A percentile compares a stretch with the other conserved stretches of the same genome.
phyloP scores from a whole-genome alignment of 257 asterid genomes.

The Capsicum rhomboideum region DNA sequence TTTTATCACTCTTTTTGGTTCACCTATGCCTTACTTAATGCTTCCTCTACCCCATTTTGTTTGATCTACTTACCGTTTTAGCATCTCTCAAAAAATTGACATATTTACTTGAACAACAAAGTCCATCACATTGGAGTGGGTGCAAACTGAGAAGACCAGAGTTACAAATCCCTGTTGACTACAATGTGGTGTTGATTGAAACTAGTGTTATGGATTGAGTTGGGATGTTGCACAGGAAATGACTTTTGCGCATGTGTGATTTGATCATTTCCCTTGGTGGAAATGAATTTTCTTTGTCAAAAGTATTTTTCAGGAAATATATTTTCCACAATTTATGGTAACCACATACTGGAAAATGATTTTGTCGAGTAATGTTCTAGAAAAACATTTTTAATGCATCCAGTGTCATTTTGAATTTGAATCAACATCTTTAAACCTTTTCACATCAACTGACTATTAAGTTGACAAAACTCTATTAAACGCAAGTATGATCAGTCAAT shows the following conservation, averaged over 20 bases:
- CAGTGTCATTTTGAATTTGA: not conserved
- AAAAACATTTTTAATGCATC: not conserved
- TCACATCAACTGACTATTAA: not conserved
- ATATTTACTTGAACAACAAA: not conserved
- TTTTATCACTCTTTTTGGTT: not conserved
- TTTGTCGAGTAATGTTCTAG: not conserved
- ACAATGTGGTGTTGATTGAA: not conserved
- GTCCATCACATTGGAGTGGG: not conserved
- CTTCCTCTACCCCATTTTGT: not conserved
- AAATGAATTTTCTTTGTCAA: not conserved
- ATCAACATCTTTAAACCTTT: not conserved
- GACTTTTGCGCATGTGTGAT: not conserved
- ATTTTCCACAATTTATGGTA: not conserved
- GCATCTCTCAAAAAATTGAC: not conserved
- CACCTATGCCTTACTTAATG: too few relatives aligned
- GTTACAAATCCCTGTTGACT: not conserved
- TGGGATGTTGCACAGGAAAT: not conserved
- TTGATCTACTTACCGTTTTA: not conserved
- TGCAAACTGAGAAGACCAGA: not conserved
- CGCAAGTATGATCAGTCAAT: not conserved
- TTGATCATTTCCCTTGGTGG: not conserved
- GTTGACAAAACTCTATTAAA: not conserved
- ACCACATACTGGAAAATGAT: not conserved
- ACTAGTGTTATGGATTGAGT: not conserved
- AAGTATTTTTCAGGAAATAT: not conserved